phyloP scores from a whole-genome alignment of 306 rosid species.

The Herpetospermum pedunculosum region DNA sequence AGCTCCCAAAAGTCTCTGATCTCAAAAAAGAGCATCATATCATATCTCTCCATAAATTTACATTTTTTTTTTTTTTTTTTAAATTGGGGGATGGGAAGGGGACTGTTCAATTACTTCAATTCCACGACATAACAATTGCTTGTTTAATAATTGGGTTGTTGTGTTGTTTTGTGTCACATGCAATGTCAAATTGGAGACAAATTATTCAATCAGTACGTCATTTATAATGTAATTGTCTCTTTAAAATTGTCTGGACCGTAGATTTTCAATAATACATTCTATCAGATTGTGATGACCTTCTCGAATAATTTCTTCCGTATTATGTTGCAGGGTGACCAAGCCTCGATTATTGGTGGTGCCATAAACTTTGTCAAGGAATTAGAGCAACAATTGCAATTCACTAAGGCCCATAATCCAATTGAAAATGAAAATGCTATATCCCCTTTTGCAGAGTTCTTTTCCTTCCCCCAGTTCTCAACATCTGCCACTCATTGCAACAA shows the following conservation, averaged over 20 bases:
- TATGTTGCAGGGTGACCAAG: conserved; percentile 99
- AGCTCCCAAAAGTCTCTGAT: neutral
- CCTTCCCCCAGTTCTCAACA: conserved; percentile 71
- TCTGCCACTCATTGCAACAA: conserved; percentile 17
- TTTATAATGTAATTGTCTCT: no score
- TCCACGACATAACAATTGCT: neutral
- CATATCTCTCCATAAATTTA: neutral
- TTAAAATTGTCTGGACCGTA: no score
- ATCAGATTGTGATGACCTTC: no score
- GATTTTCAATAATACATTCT: no score
- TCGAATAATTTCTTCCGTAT: no score
- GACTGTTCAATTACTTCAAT: conserved; percentile 5
- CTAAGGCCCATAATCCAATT: conserved; percentile 41
- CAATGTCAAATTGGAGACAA: neutral
- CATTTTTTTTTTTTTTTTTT: neutral
- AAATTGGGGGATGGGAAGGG: neutral
- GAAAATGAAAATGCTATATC: conserved; percentile 11
- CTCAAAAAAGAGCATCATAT: neutral
- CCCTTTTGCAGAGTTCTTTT: conserved; percentile 61
- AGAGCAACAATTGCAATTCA: conserved; percentile 57
- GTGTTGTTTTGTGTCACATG: neutral
- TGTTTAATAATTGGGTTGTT: neutral
- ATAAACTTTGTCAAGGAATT: conserved; percentile 87
- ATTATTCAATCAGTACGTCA: no score
- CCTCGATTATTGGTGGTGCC: conserved; percentile 89